Base-by-base conservation (phyloP, 345 rosid species). In the Salix purpurea region DNA sequence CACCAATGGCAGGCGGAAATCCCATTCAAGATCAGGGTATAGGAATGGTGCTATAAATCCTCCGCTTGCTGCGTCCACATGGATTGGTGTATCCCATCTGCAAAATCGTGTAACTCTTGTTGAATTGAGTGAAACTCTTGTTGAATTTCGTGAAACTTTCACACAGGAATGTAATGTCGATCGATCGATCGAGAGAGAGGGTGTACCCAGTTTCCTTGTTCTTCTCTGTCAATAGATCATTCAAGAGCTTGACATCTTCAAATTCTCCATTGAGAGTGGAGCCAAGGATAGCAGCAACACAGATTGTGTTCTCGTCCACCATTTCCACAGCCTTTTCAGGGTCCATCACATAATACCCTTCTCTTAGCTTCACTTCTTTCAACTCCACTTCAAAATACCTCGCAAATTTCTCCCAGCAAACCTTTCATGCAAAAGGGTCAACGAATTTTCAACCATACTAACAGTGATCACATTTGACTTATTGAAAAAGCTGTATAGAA, bases 61-160 rank as follows among this genome's bases (percentile, higher is more conserved):
- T 18, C 83, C 79, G 56, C 83, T 80, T 39, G 83, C 83, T 60
- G 83, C 83, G 75, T 80, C 83, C 19, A 80, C 83, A 67, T 80
- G 83, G 40, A 80, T 80, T 21, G 83, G 79, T 13, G 83, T 80
- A 14, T 75, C 69, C 83, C 79, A 78, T 67, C 81, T 78, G 32
- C 71, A 52, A 71, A 62, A 67, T 2, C 10, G 44, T 40, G 44
- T 2, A 30, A 30, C 3, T 30, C 30, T 30, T 30, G 30, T 30
- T 30, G 30, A 30, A 30, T 30, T 30, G 2, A 0, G 44, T 40
- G 44, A 40, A 2, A 2, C 0, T 40, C 44, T 40, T 10, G 13
- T 40, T 40, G 44, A 11, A 40, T 40, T 40, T 0, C 2, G 44
- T 40, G 44, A 9, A 40, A 40, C 12, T 10, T 40, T 2, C 44